These are phyloP conservation scores for Amorphotheca resinae DNA, from an alignment of 495 filamentous ascomycete genomes.

Conservation along the genomic window DNA sequence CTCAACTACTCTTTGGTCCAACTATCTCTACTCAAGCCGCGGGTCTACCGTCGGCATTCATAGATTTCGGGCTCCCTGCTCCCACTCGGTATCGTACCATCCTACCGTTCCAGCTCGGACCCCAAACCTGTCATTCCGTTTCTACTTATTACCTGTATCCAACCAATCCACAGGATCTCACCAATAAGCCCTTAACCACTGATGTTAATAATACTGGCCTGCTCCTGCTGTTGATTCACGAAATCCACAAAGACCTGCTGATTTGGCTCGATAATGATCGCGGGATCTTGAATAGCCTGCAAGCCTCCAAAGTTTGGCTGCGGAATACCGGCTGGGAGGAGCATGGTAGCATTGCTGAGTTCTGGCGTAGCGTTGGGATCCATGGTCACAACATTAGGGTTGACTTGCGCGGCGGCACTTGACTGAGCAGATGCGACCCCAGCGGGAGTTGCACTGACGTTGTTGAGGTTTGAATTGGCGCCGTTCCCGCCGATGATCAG, in stretches of 20 bases:
- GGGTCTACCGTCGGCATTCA: constrained; percentile 17
- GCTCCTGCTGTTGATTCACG: background rate
- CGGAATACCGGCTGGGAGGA: constrained; percentile 8
- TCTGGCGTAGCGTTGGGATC: background rate
- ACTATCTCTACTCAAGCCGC: constrained; percentile 8
- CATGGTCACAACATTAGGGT: background rate
- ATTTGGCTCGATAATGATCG: constrained; percentile 11
- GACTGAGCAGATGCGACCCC: background rate
- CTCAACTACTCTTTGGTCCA: background rate
- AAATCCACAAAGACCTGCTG: constrained; percentile 11
- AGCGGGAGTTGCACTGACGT: background rate
- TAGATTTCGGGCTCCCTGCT: background rate
- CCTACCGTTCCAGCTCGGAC: background rate
- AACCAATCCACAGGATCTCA: background rate
- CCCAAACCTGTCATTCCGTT: constrained; percentile 2
- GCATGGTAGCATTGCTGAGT: constrained; percentile 1
- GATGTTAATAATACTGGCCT: background rate
- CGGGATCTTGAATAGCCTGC: constrained; percentile 9
- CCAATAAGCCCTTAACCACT: background rate
- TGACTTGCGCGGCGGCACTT: background rate
- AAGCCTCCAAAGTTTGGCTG: constrained; percentile 6
- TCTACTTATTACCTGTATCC: background rate
- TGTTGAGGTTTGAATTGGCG: background rate
- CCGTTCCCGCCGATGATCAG: constrained; percentile 1
- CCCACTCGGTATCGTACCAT: background rate